Evolutionary conservation across 2,329 filamentous ascomycete genomes (phyloP).

Genomic region (Pseudogymnoascus sp.): DNA sequence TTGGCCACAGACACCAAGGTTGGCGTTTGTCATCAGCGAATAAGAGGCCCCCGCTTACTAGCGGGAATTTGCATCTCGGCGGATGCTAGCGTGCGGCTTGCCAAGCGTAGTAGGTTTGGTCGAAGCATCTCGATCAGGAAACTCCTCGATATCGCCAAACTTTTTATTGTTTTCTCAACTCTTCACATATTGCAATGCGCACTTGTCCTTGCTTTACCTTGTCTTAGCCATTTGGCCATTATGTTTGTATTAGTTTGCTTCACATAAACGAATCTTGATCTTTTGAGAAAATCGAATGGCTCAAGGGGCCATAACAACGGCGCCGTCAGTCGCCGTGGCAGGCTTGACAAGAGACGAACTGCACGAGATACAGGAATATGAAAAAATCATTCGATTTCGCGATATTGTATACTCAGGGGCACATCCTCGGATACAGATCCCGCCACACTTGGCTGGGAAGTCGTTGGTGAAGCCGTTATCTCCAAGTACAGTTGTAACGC

Average conservation of each 20-base stretch:
- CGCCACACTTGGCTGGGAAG: constrained; percentile 34
- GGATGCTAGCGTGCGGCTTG: not conserved
- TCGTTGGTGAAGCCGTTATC: constrained; percentile 10
- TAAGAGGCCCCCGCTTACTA: not conserved
- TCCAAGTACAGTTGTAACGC: constrained; percentile 17
- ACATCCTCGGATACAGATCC: constrained; percentile 56
- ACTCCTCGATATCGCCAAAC: not conserved
- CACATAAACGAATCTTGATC: constrained; percentile 1
- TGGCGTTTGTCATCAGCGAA: not conserved
- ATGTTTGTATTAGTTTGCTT: constrained; percentile 8
- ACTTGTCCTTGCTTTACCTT: not conserved
- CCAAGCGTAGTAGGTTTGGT: not conserved
- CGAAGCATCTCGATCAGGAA: not conserved
- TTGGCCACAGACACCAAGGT: not conserved
- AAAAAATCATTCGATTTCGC: constrained; percentile 72
- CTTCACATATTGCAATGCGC: not conserved
- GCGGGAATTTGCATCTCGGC: not conserved
- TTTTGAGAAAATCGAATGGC: constrained; percentile 23
- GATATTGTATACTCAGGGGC: constrained; percentile 74
- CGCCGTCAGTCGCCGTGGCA: constrained; percentile 20
- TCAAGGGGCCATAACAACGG: constrained; percentile 32
- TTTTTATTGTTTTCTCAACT: not conserved
- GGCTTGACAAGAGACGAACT: constrained; percentile 41
- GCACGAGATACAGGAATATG: constrained; percentile 61
- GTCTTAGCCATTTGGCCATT: not conserved